Evolutionary conservation across 2,329 filamentous ascomycete species (phyloP), one percentile per base, ranked within the genome.

Genomic region (Aspergillus phoenicis): DNA sequence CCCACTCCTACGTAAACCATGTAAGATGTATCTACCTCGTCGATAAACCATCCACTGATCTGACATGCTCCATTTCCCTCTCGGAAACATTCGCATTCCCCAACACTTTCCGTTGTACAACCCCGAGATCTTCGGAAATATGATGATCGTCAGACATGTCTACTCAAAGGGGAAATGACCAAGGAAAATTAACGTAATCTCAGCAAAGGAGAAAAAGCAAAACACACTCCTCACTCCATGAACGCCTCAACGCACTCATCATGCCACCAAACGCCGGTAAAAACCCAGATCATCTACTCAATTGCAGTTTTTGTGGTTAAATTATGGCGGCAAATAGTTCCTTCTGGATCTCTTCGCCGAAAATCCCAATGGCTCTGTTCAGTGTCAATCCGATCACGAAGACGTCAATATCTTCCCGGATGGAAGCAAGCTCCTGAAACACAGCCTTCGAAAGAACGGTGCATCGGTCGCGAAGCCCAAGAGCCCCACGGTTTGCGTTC

Each of bases 291-390:
- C 22, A 17, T n/a, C 39, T 43, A 8, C 17, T 43, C 39, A 43
- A 43, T 5, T 10, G 26, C n/a, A 51, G 17, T 2, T 7, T 3
- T 30, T 33, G 22, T 2, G 17, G 2, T 6, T 3, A 22, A 24
- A 22, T 22, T 11, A 45, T 6, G 48, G 39, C 43, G 3, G 59
- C 54, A 28, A 47, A n/a, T 13, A 74, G 71, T 61, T 76, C 69
- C 52, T 68, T 70, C 20, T 68, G 49, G 22, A 77, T 66, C 65
- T 76, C 73, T 47, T 70, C 63, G 17, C 65, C 63, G 30, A 78
- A 69, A 3, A 71, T 51, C 7, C 66, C 59, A 10, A 75, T 62
- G 2, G 67, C 67, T 6, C 62, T 60, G 20, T 69, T 54, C 26
- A 77, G 48, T 45, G 73, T 67, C 5, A 63, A 51, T 13, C 67